Percentiles rank a stretch among this genome's conserved stretches.
Conservation (phyloP, 139 green algal genomes). For the Closterium sp. region DNA sequence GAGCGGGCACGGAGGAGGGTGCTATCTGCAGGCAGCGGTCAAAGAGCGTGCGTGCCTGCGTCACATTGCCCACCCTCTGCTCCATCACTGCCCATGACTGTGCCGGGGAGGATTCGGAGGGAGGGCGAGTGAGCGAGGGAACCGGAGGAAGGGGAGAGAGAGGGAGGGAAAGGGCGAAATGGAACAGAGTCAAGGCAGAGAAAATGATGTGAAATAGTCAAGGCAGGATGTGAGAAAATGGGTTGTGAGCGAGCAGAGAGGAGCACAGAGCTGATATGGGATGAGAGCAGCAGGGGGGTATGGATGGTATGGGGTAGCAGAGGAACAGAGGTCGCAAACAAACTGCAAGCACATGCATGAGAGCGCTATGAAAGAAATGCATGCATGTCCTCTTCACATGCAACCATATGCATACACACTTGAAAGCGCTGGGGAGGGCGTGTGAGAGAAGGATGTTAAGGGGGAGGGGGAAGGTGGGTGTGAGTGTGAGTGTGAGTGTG, state of each 20-base stretch:
- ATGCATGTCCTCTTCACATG: not conserved
- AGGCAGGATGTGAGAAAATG: not conserved
- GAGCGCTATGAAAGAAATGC: not conserved
- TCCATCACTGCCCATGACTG: slow-evolving; percentile 41
- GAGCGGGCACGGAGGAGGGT: not conserved
- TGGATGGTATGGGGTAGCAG: not conserved
- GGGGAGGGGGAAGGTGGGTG: not conserved
- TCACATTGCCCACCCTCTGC: slow-evolving; percentile 5
- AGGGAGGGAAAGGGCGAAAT: too few species aligned
- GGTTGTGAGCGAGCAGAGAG: not conserved
- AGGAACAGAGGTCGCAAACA: not conserved
- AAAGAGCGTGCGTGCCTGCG: slow-evolving; percentile 4
- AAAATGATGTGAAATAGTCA: too few species aligned
- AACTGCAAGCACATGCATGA: not conserved
- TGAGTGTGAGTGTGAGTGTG: not conserved
- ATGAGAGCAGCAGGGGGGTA: not conserved
- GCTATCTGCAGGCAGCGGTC: not conserved
- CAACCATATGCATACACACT: not conserved
- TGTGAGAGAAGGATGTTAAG: not conserved
- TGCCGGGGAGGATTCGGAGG: too few species aligned
- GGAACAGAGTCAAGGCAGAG: too few species aligned
- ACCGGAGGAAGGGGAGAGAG: too few species aligned
- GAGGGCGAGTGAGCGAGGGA: not conserved
- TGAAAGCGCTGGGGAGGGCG: too few species aligned
- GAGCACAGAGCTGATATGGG: not conserved